phyloP scores from a whole-genome alignment of 176 grass and related monocot genomes.

The Melocanna baccifera region DNA sequence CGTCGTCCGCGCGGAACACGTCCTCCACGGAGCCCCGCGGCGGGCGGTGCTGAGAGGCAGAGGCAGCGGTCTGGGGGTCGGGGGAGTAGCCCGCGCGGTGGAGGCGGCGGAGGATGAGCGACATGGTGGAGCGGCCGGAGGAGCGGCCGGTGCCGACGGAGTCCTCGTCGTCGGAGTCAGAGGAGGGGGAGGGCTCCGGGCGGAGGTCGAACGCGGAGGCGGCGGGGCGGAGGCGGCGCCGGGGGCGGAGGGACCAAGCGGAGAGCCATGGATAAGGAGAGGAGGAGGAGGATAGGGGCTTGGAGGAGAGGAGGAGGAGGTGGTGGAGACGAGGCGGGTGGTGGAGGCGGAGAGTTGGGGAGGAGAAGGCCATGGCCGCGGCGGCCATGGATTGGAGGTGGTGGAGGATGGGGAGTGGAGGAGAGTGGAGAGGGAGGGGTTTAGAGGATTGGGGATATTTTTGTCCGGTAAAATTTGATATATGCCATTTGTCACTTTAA shows the following conservation, averaged over 20 bases:
- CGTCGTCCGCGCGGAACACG: constrained; percentile 74
- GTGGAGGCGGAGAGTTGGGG: constrained; percentile 46
- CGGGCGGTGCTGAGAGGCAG: constrained; percentile 8
- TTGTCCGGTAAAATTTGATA: too few species aligned
- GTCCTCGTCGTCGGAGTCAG: constrained; percentile 62
- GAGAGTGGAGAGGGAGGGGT: not conserved
- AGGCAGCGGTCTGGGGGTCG: constrained; percentile 28
- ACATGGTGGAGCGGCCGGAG: constrained; percentile 70
- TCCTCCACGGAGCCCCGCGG: constrained; percentile 78
- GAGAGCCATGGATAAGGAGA: constrained; percentile 53
- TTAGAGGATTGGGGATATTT: constrained; percentile 40
- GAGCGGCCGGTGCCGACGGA: constrained; percentile 59
- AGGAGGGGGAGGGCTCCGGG: constrained; percentile 53
- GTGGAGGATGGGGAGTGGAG: not conserved
- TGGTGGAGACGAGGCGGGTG: constrained; percentile 42
- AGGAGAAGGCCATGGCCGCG: constrained; percentile 49
- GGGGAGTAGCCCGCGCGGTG: constrained; percentile 63
- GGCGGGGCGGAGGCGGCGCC: constrained; percentile 8
- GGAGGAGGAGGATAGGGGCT: constrained; percentile 28
- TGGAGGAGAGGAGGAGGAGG: constrained; percentile 33
- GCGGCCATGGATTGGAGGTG: constrained; percentile 40
- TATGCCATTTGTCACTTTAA: too few species aligned
- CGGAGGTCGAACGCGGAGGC: constrained; percentile 58
- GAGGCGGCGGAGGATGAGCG: constrained; percentile 74
- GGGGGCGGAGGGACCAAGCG: constrained; percentile 33